These are phyloP conservation scores for Ambrosia artemisiifolia DNA, from an alignment of 129 eudicot genomes.

Conservation along the genomic window DNA sequence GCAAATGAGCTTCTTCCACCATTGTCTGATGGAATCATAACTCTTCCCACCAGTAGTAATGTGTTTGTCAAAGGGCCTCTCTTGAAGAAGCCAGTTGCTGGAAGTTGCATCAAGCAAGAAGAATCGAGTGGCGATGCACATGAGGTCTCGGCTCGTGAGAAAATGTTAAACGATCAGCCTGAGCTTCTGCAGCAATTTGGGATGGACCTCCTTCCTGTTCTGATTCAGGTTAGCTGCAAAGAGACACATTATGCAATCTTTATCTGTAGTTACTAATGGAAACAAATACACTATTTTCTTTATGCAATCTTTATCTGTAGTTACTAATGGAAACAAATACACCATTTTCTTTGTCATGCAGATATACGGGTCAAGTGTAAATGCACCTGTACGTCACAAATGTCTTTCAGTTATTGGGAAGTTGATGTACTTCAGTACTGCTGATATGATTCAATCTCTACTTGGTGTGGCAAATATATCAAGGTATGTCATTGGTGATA, in stretches of 20 bases:
- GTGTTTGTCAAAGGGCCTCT: constrained; percentile 65
- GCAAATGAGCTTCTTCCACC: constrained; percentile 99
- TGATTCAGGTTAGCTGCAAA: constrained; percentile 62
- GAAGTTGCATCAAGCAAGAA: constrained; percentile 60
- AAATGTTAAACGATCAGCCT: constrained; percentile 74
- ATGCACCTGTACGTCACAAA: constrained; percentile 95
- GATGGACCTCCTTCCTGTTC: constrained; percentile 87
- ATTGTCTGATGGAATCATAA: constrained; percentile 77
- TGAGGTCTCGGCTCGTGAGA: constrained; percentile 64
- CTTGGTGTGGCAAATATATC: constrained; percentile 70
- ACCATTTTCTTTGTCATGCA: constrained; percentile 23
- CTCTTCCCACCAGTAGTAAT: constrained; percentile 69
- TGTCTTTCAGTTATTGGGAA: constrained; percentile 94
- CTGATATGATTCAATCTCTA: constrained; percentile 83
- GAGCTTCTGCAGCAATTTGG: constrained; percentile 96
- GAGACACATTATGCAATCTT: not conserved
- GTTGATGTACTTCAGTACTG: constrained; percentile 87
- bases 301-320: not conserved
- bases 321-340: constrained; percentile 1
- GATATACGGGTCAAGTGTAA: constrained; percentile 97
- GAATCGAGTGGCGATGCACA: constrained; percentile 44
- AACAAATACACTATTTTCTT: constrained; percentile 8
- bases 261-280: constrained; percentile 2
- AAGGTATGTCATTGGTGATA: constrained; percentile 43
- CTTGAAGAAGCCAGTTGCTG: constrained; percentile 46